A percentile compares a stretch with the other conserved stretches of the same genome.
Conservation (phyloP, 306 rosid species). For the Carpinus fangiana region DNA sequence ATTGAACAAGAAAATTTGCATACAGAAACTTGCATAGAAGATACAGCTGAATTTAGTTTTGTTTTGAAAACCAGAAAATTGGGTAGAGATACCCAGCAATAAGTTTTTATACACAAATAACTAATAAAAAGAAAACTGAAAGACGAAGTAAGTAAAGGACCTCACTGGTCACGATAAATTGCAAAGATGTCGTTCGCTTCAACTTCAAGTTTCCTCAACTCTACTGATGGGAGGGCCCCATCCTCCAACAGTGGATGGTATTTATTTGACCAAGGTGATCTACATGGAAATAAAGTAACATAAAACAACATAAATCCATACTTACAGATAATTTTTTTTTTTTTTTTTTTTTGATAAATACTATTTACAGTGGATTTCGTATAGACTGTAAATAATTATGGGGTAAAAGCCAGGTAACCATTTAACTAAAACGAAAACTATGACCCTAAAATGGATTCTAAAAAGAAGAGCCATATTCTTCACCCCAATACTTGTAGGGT, state of each 20-base stretch:
- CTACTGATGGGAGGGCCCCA: conserved; percentile 73
- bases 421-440: neutral
- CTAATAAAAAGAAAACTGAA: conserved; percentile 21
- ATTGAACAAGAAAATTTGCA: neutral
- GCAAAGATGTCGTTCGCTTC: conserved; percentile 95
- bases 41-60: conserved; percentile 11
- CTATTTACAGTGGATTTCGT: neutral
- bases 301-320: neutral
- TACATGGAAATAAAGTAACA: conserved; percentile 35
- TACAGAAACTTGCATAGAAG: conserved; percentile 4
- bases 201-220: conserved; percentile 85
- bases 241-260: conserved; percentile 87
- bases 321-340: neutral
- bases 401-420: neutral
- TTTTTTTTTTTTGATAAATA: neutral
- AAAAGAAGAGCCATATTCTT: neutral
- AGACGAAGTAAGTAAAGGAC: conserved; percentile 88
- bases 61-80: conserved; percentile 9
- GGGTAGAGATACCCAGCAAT: conserved; percentile 6
- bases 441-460: neutral
- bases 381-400: neutral
- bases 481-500: neutral
- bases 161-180: conserved; percentile 99
- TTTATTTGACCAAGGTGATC: conserved; percentile 97
- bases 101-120: conserved; percentile 22